Evolutionary conservation across 768 basidiomycete species (phyloP).

Genomic region (Panellus pusillus): DNA sequence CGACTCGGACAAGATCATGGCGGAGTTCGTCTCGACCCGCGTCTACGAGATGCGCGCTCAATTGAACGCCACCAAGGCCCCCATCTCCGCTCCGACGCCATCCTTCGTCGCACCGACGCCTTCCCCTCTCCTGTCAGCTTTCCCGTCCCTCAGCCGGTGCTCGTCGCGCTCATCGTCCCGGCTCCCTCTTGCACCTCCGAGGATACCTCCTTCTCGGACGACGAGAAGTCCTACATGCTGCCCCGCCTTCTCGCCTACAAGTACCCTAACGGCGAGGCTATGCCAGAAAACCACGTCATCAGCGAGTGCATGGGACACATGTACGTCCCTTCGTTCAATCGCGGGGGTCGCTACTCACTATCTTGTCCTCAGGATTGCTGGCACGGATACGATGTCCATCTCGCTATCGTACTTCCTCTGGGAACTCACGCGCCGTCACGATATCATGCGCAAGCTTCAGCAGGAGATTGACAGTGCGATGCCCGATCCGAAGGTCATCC

Average conservation of each 20-base stretch:
- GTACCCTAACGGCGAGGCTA: constrained; percentile 48
- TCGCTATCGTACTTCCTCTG: constrained; percentile 75
- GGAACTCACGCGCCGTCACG: constrained; percentile 73
- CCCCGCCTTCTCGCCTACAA: constrained; percentile 67
- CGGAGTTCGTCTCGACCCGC: constrained; percentile 75
- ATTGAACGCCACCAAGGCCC: constrained; percentile 55
- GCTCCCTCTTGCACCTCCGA: constrained; percentile 16
- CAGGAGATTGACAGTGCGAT: constrained; percentile 72
- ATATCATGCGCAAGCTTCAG: constrained; percentile 69
- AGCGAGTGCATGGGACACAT: constrained; percentile 82
- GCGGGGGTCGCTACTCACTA: neutral
- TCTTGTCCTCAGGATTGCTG: constrained; percentile 57
- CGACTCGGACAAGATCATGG: constrained; percentile 78
- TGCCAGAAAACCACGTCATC: constrained; percentile 74
- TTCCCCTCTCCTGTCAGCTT: constrained; percentile 15
- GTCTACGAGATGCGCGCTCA: constrained; percentile 75
- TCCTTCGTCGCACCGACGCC: constrained; percentile 14
- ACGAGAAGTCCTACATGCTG: constrained; percentile 63
- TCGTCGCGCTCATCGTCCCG: constrained; percentile 17
- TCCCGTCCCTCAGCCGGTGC: constrained; percentile 10
- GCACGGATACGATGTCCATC: constrained; percentile 75
- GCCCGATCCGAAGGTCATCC: constrained; percentile 58
- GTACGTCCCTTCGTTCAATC: constrained; percentile 38
- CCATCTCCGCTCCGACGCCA: constrained; percentile 1
- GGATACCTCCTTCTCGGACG: constrained; percentile 29